Evolutionary conservation across 2,329 filamentous ascomycete species (phyloP).

Genomic region (Triangularia verruculosa): DNA sequence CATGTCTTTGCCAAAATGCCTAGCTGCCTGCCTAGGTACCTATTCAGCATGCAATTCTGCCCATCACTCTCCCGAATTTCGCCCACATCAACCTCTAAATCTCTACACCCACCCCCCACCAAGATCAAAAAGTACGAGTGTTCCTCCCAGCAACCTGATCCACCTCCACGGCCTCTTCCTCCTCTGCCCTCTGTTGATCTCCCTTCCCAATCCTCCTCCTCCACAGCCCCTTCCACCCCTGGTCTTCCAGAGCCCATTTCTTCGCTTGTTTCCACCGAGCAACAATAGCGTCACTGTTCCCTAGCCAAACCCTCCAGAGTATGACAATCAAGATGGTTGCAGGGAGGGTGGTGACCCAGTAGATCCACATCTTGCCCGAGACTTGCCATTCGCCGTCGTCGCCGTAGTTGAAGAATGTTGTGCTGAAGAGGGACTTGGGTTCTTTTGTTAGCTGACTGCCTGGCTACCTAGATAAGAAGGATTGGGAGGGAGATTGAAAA

Average conservation of each 20-base stretch:
- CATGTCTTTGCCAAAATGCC: too few relatives aligned
- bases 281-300: constrained; percentile 14
- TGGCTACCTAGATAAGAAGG: neutral
- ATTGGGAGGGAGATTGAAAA: neutral
- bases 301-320: constrained; percentile 20
- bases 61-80: neutral
- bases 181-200: neutral
- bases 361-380: constrained; percentile 21
- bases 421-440: constrained; percentile 24
- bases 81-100: neutral
- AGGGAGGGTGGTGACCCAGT: constrained; percentile 20
- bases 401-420: constrained; percentile 23
- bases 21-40: neutral
- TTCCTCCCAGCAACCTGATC: neutral
- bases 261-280: neutral
- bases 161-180: neutral
- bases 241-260: neutral
- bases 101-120: neutral
- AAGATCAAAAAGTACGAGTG: neutral
- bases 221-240: neutral
- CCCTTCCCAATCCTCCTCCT: neutral
- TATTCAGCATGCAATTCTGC: neutral
- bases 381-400: constrained; percentile 19
- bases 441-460: neutral
- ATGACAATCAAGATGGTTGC: constrained; percentile 18